Evolutionary conservation across 2,329 filamentous ascomycete genomes (phyloP), one percentile per base, ranked within the genome.

Genomic region (Sclerotinia trifoliorum): DNA sequence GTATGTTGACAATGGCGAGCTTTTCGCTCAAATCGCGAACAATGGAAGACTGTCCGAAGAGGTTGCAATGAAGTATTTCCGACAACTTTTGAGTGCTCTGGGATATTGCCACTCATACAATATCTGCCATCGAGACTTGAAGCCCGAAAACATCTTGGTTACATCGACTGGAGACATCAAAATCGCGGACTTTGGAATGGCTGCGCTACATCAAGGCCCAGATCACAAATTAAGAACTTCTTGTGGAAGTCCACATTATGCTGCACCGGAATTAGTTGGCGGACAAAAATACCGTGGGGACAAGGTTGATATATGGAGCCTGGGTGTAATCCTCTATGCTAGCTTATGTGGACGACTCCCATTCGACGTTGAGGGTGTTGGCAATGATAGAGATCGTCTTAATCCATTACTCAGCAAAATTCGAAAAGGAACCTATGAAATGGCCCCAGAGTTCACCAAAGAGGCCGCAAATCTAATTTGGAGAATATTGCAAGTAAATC

Each of bases 111-210:
- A 99, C 79, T 88, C 91, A 3, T 92, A 97, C 80, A 93, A 94
- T 74, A 97, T 99, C 71, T 97, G 94, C 77, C 95, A 99, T 77
- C 91, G 95, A 32, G 95, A 99, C 74, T 83, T 99, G 65, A 99
- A 99, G 80, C 95, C 94, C 0, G 95, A 99, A 80, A 99, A 99
- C 75, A 97, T 99, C 57, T 83, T 99, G 24, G 84, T 99, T 63
- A 93, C 93, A 68, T 82, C 83, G 3, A 82, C 89, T 58, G 85
- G 90, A 65, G 88, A 91, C 68, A 88, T 98, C 78, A 99, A 98
- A 80, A 89, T 99, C 74, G 94, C 94, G 64, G 95, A 99, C 78
- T 99, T 99, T 78, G 94, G 95, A 54, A 97, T 99, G 94, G 95
- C 95, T 56, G 94, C 94, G 4, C 83, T 98, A 54, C 87, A 90